A percentile compares a stretch with the other conserved stretches of the same genome.
Conservation (phyloP, 352 stramenopile genomes). For the Pythium insidiosum region DNA sequence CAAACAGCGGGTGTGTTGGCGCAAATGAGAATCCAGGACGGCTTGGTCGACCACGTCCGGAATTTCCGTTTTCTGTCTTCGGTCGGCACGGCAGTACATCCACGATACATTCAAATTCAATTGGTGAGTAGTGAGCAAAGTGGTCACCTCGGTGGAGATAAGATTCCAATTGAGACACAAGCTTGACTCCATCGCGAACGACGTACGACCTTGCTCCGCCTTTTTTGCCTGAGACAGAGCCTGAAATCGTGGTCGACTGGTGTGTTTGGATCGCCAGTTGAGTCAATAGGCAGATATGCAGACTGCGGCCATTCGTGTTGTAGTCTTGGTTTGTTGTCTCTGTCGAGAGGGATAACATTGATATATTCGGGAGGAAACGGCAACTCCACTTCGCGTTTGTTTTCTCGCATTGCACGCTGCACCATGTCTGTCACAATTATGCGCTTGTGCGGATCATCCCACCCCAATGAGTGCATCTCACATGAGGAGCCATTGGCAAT, state of each 20-base stretch:
- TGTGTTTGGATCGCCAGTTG: no score
- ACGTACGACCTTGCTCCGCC: not conserved
- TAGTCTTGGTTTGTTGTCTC: no score
- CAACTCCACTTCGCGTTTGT: no score
- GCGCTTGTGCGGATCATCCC: no score
- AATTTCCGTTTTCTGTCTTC: not conserved
- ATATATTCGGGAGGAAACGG: no score
- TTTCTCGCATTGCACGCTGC: no score
- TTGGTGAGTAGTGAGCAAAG: conserved; percentile 1
- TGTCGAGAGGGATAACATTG: no score
- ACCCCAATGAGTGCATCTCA: no score
- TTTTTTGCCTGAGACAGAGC: not conserved
- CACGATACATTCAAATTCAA: conserved; percentile 5
- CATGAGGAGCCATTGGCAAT: no score
- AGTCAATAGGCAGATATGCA: no score
- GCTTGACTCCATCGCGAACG: not conserved
- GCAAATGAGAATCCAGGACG: not conserved
- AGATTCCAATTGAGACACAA: not conserved
- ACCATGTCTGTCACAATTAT: no score
- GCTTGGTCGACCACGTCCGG: not conserved
- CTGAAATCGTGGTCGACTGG: not conserved
- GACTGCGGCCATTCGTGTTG: no score
- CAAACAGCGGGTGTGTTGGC: conserved; percentile 2
- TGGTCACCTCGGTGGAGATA: not conserved
- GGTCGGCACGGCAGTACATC: not conserved